Base-by-base conservation (phyloP, 2,329 filamentous ascomycete genomes). In the Neonectria magnoliae region DNA sequence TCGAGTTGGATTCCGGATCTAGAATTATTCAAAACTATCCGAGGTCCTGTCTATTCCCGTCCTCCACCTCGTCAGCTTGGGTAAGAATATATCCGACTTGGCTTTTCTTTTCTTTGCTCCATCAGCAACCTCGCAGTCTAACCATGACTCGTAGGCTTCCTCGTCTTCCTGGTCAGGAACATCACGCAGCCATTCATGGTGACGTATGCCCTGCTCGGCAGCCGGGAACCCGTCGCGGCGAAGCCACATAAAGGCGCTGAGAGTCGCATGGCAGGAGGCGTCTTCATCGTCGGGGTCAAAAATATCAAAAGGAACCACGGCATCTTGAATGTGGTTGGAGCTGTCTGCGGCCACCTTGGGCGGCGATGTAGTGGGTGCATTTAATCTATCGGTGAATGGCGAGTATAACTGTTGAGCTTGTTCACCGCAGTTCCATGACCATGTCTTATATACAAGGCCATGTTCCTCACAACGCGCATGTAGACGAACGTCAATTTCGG, bases 211-310 rank as follows among this genome's bases (percentile, higher is more conserved):
- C 31, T 52, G 57, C 50, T 60, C 57, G 20, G 13, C 8, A 8
- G 45, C 45, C 13, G 57, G 50, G 20, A 60, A 60, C 6, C 50
- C 50, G n/a, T 48, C 57, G 27, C 25, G 48, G 10, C 50, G 57
- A 42, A 55, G 52, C 57, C 50, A 60, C 27, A 55, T 48, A 6
- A 60, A 54, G 10, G 44, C 22, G 18, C 14, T 54, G 6, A 22
- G 20, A 16, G 57, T 60, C 7, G 18, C 20, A 4, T 53, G 27
- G 3, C 18, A 18, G 9, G 38, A 60, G 25, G 52, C 42, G 38
- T 60, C 48, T 10, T 31, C 44, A 20, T 60, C 48, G 36, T 29
- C 45, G 1, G 5, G 22, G 7, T 48, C 25, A 16, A 48, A 48
- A 31, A 7, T 16, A 5, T 48, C 45, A 29, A 48, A 48, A 29